These are phyloP conservation scores for Raphanus raphanistrum DNA, from an alignment of 345 rosid genomes.

Conservation along the genomic window DNA sequence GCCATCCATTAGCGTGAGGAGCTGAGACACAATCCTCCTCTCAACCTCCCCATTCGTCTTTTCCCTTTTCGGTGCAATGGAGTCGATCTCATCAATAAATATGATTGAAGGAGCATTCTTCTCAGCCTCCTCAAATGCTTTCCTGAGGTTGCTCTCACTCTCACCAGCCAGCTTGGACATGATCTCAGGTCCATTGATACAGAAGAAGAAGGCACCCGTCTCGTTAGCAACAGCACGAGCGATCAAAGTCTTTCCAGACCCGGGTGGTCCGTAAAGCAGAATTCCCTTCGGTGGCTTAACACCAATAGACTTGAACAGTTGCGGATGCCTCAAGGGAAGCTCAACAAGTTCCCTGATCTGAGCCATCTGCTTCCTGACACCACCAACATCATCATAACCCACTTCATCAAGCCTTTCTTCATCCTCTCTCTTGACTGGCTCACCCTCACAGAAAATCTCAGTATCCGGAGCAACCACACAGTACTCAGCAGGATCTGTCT, in stretches of 20 bases:
- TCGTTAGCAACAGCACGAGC: conserved; percentile 98
- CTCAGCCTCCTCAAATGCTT: conserved; percentile 98
- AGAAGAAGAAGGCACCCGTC: conserved; percentile 96
- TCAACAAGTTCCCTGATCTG: conserved; percentile 96
- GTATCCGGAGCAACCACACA: conserved; percentile 98
- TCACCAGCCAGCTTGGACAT: conserved; percentile 98
- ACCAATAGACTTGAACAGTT: conserved; percentile 94
- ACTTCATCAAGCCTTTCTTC: conserved; percentile 92
- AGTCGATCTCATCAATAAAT: conserved; percentile 90
- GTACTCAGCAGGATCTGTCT: conserved; percentile 88
- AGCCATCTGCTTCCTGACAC: conserved; percentile 99
- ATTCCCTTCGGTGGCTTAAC: conserved; percentile 99
- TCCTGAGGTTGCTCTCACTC: conserved; percentile 98
- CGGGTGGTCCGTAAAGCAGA: conserved; percentile 85
- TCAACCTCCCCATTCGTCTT: conserved; percentile 97
- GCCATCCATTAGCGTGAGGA: conserved; percentile 95
- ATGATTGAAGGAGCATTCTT: conserved; percentile 96
- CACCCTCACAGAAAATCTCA: conserved; percentile 97
- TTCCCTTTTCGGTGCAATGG: conserved; percentile 96
- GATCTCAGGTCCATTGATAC: conserved; percentile 93
- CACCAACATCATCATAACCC: conserved; percentile 99
- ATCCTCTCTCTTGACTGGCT: conserved; percentile 90
- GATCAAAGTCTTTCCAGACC: conserved; percentile 88
- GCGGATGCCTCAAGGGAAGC: conserved; percentile 94
- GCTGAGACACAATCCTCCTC: conserved; percentile 97